Evolutionary conservation across 345 rosid species (phyloP), one percentile per base, ranked within the genome.

Genomic region (Trapa bicornis): DNA sequence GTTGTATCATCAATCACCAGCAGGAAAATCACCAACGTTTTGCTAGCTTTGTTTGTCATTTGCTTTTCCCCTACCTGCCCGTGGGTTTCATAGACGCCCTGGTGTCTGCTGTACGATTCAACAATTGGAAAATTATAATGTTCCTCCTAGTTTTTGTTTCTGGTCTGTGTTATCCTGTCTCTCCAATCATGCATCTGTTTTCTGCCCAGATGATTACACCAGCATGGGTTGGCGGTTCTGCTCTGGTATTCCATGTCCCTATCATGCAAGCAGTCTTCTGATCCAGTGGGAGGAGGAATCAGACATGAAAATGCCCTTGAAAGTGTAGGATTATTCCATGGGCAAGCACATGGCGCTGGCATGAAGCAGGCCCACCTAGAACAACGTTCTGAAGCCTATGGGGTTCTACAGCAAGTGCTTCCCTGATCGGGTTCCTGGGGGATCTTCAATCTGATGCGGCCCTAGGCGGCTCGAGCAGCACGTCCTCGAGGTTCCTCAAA

Each of bases 401-500:
- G 29, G 29, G 29, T 22, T 22, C 29, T 22, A 22, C 29, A 22
- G 29, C 29, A 22, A 22, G 29, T 22, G 29, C 29, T 22, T 22
- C 29, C 29, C 29, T 22, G 29, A 22, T 22, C 29, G 29, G 0
- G 29, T 22, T 22, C 29, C 29, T 22, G 29, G 29, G 29, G 29
- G 29, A 22, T 22, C 29, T 22, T 22, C 29, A 22, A 86, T 15
- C 87, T 73, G 87, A 88, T 15, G 88, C 80, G 11, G 86, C 80
- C 76, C 91, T 68, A 53, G 97, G 96, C 63, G 94, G 97, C 72
- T 91, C 96, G 7, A 87, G 83, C 17, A 84, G 88, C 15, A 85
- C 96, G 60, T 91, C 89, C 75, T 91, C 96, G 0, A 89, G 83
- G 39, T 89, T 82, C 5, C 72, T 72, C 70, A 85, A 73, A 47